Base-by-base conservation (phyloP, 1,284 basidiomycete genomes). In the Fomitopsis palustris region DNA sequence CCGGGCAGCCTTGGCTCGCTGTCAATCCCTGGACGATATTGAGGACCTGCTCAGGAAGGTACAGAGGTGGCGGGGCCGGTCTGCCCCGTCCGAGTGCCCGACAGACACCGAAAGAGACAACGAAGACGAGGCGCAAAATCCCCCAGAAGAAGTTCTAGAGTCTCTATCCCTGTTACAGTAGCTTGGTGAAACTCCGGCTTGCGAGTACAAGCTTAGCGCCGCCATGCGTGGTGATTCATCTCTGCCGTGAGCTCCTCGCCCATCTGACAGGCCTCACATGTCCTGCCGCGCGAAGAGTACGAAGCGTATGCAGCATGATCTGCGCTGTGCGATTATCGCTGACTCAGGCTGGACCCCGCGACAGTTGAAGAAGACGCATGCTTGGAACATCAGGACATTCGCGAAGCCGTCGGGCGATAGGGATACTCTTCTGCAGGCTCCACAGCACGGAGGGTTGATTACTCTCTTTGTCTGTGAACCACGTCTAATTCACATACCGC, bases 61-160 rank as follows among this genome's bases (percentile, higher is more conserved):
- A 38, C 77, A 78, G 58, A 72, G 75, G 56, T 86, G 84, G 84
- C 77, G 83, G 59, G 82, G 82, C 19, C 71, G 71, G 58, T 39
- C 55, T 35, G 60, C 58, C 3, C 52, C 64, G 29, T 19, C 53
- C 21, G 57, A 39, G 19, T 41, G 29, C 12, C 53, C 54, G 25
- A 35, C 16, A 10, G 39, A 45, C 9, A 38, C 42, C 9, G 61
- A 52, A 3, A 60, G 58, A 25, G 42, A 55, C 21, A 53, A 55
- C 12, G 57, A 47, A 17, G 56, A 57, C 7, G 60, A 61, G 3
- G 49, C 41, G 9, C 53, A 49, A 14, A n/a, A 51, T 10, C 21
- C 25, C n/a, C 16, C 7, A 17, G 58, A 55, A 4, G 54, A 59
- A 1, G 54, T 25, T 14, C 37, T 59, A 27, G 53, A 31, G 5